A percentile compares a stretch with the other conserved stretches of the same genome.
Conservation (phyloP, 2,329 filamentous ascomycete genomes). For the Phaeosphaeriaceae sp. region DNA sequence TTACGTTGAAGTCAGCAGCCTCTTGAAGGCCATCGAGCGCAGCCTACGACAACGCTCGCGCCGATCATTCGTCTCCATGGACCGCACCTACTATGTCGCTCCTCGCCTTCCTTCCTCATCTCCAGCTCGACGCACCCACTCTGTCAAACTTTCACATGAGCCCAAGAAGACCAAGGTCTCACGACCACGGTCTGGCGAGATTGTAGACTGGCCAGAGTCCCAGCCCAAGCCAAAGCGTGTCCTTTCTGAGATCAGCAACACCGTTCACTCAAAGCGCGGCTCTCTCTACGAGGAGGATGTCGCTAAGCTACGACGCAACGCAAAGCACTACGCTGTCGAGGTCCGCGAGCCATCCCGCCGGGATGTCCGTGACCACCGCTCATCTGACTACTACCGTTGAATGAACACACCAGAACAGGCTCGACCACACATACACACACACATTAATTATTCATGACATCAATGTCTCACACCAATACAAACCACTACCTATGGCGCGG, state of each 20-base stretch:
- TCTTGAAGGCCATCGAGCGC: constrained; percentile 53
- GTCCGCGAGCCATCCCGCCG: constrained; percentile 49
- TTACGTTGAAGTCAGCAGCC: constrained; percentile 49
- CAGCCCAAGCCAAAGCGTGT: constrained; percentile 20
- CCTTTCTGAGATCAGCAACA: constrained; percentile 41
- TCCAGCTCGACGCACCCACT: constrained; percentile 31
- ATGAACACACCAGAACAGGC: constrained; percentile 20
- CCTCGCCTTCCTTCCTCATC: constrained; percentile 39
- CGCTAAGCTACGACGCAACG: constrained; percentile 42
- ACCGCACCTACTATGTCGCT: constrained; percentile 51
- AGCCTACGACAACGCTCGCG: constrained; percentile 44
- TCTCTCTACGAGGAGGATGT: constrained; percentile 51
- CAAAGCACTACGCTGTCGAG: constrained; percentile 49
- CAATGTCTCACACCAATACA: constrained; percentile 7
- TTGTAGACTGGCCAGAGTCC: constrained; percentile 46
- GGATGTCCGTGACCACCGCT: constrained; percentile 46
- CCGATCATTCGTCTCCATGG: constrained; percentile 52
- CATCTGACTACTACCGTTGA: constrained; percentile 50
- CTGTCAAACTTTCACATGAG: constrained; percentile 43
- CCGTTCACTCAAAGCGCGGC: constrained; percentile 44
- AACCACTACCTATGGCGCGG: constrained; percentile 7
- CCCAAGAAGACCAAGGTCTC: constrained; percentile 34
- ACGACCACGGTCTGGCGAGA: constrained; percentile 44
- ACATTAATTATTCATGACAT: constrained; percentile 12
- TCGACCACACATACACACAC: constrained; percentile 9